These are phyloP conservation scores for Verbascum thapsus DNA, from an alignment of 257 asterid genomes.

Conservation along the genomic window DNA sequence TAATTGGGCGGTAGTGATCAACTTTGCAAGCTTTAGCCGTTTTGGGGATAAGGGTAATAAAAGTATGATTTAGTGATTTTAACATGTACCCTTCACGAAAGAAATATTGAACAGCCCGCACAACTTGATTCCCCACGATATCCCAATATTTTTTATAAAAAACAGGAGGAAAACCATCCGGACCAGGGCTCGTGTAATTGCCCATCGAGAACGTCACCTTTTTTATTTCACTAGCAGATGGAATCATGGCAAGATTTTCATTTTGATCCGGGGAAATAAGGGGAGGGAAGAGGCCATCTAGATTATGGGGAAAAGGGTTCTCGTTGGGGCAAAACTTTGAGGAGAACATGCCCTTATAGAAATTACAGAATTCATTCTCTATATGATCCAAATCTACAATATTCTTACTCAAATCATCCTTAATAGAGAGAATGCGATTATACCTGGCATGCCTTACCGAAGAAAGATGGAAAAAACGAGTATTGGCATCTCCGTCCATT, in stretches of 20 bases:
- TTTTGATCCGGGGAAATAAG: too few species aligned
- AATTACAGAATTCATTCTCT: neutral
- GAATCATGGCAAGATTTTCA: neutral
- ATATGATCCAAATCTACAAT: neutral
- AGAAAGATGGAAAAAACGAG: neutral
- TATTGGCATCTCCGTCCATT: neutral
- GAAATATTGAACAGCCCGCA: neutral
- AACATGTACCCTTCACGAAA: neutral
- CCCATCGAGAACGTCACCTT: neutral
- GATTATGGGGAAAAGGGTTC: neutral
- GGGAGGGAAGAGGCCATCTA: too few species aligned
- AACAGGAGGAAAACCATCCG: neutral
- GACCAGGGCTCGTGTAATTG: neutral
- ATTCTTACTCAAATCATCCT: too few species aligned
- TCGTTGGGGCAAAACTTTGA: neutral
- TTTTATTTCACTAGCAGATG: neutral
- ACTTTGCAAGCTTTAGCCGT: too few species aligned
- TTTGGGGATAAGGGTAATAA: too few species aligned
- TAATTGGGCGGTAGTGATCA: too few species aligned
- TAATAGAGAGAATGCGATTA: neutral
- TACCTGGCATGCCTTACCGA: neutral
- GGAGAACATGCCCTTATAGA: neutral
- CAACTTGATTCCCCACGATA: neutral
- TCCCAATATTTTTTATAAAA: neutral
- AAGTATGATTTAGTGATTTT: neutral